A percentile compares a stretch with the other conserved stretches of the same genome.
These are phyloP conservation scores for Stevia rebaudiana DNA, from an alignment of 140 eudicot genomes.

Conservation along the genomic window DNA sequence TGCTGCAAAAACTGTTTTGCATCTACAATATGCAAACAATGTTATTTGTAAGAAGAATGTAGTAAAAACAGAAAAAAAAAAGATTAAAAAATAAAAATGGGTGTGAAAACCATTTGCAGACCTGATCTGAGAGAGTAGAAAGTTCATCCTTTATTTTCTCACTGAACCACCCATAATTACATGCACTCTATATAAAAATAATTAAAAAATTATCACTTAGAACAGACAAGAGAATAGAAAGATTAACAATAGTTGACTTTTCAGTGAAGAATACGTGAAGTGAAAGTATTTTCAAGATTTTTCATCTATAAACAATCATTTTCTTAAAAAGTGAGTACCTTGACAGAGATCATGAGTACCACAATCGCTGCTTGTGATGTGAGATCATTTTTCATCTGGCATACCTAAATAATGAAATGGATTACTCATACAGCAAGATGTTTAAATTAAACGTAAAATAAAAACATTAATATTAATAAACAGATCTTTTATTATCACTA, in stretches of 20 bases:
- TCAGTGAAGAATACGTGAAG: not conserved
- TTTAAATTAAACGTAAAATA: not conserved
- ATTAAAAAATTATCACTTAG: not conserved
- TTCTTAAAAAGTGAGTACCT: constrained; percentile 41
- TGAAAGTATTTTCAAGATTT: not conserved
- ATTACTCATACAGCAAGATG: not conserved
- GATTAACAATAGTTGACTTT: not conserved
- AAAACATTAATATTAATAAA: not conserved
- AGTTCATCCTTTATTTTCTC: constrained; percentile 57
- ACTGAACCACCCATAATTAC: constrained; percentile 65
- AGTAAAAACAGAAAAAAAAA: too few relatives aligned
- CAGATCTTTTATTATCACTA: not conserved
- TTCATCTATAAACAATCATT: constrained; percentile 2
- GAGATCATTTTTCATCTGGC: constrained; percentile 46
- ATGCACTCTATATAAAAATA: constrained; percentile 59
- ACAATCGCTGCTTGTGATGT: constrained; percentile 58
- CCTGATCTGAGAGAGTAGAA: constrained; percentile 55
- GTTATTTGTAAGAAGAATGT: not conserved
- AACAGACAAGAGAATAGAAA: not conserved
- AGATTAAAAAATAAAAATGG: constrained; percentile 15
- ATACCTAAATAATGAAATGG: constrained; percentile 39
- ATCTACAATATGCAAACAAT: constrained; percentile 34
- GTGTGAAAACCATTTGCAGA: constrained; percentile 20
- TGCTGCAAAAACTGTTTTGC: constrained; percentile 48
- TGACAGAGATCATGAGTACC: constrained; percentile 82